phyloP scores from a whole-genome alignment of 78 protist genomes.

The Cavenderia fasciculata region DNA sequence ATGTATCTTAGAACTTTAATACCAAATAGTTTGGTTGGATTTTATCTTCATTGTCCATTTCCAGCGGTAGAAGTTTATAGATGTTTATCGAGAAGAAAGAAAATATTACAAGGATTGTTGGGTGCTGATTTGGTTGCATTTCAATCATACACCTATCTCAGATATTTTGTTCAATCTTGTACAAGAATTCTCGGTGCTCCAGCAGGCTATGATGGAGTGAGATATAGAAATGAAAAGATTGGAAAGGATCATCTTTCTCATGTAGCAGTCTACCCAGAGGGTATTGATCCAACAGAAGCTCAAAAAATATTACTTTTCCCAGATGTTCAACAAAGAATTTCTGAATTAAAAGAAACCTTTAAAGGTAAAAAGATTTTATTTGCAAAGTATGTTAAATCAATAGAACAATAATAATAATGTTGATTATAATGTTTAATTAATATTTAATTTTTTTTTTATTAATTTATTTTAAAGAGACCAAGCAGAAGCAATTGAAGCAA shows the following conservation, averaged over 20 bases:
- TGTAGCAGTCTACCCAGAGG: constrained; percentile 55
- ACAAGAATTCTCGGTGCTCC: constrained; percentile 62
- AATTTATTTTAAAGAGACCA: constrained; percentile 6
- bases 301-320: neutral
- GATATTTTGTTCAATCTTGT: constrained; percentile 67
- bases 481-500: constrained; percentile 50
- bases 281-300: constrained; percentile 53
- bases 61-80: constrained; percentile 65
- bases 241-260: neutral
- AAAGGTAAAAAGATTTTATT: constrained; percentile 30
- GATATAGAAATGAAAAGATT: neutral
- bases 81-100: constrained; percentile 51
- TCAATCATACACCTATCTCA: constrained; percentile 52
- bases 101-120: constrained; percentile 61
- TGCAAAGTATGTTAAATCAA: constrained; percentile 1
- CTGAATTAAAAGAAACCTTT: constrained; percentile 21
- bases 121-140: constrained; percentile 72
- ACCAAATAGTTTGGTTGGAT: neutral
- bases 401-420: too few relatives aligned
- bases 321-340: neutral
- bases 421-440: too few relatives aligned
- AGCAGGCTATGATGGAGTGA: constrained; percentile 49
- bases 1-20: constrained; percentile 10
- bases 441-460: neutral
- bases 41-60: constrained; percentile 42